These are phyloP conservation scores for Gymnopus androsaceus DNA, from an alignment of 1,284 basidiomycete genomes.

Conservation along the genomic window DNA sequence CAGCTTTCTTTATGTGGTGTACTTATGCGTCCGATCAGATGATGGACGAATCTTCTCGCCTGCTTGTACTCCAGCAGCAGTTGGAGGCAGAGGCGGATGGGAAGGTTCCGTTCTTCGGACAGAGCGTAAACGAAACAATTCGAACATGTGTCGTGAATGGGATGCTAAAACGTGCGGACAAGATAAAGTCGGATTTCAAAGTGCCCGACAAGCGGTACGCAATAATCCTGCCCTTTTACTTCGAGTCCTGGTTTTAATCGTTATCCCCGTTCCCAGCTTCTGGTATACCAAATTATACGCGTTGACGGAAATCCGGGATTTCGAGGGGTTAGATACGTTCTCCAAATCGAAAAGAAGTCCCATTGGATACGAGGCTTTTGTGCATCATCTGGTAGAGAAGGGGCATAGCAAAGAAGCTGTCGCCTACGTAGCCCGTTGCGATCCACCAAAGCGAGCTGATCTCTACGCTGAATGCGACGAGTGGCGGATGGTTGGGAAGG, in stretches of 20 bases:
- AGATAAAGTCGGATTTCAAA: constrained; percentile 83
- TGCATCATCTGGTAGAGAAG: constrained; percentile 74
- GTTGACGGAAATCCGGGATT: constrained; percentile 76
- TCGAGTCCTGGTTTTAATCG: too few relatives aligned
- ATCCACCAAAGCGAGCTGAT: constrained; percentile 79
- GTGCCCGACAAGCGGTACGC: constrained; percentile 85
- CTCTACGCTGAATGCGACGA: constrained; percentile 87
- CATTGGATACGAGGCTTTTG: constrained; percentile 94
- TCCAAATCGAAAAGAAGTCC: constrained; percentile 87
- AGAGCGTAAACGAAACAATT: constrained; percentile 85
- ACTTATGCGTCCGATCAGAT: constrained; percentile 52
- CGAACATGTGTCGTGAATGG: constrained; percentile 74
- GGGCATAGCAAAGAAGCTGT: constrained; percentile 76
- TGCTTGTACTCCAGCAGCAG: constrained; percentile 82
- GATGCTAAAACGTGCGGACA: constrained; percentile 85
- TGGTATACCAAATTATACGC: constrained; percentile 92
- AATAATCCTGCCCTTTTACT: too few relatives aligned
- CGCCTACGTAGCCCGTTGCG: constrained; percentile 78
- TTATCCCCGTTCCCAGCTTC: constrained; percentile 56
- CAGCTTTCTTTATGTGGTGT: background rate
- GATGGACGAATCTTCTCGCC: constrained; percentile 82
- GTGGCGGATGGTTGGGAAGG: constrained; percentile 84
- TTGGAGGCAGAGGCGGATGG: constrained; percentile 86
- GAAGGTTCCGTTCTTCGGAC: constrained; percentile 75
- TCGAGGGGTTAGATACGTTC: constrained; percentile 82